These are phyloP conservation scores for Protomyces pachydermus DNA, from an alignment of 1,139 yeast genomes.

Conservation along the genomic window DNA sequence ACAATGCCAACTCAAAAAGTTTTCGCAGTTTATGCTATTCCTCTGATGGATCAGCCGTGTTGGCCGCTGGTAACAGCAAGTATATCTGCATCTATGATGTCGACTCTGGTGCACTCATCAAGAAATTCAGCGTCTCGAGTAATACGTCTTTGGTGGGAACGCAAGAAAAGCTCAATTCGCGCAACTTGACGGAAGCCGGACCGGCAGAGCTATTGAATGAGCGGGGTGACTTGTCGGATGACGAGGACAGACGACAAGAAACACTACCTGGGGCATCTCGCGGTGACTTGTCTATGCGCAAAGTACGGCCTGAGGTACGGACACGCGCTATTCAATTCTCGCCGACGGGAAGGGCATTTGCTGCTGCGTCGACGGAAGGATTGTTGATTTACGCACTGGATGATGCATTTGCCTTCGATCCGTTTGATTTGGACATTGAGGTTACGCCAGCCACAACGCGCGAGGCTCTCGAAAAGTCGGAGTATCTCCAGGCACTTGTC, in stretches of 20 bases:
- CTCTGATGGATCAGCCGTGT: conserved; percentile 78
- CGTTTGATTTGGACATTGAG: conserved; percentile 89
- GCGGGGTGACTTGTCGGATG: conserved; percentile 79
- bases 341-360: conserved; percentile 86
- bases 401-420: conserved; percentile 73
- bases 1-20: conserved; percentile 75
- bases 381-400: conserved; percentile 76
- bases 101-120: conserved; percentile 75
- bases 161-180: conserved; percentile 67
- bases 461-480: conserved; percentile 43
- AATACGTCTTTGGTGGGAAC: conserved; percentile 94
- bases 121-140: conserved; percentile 74
- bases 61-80: conserved; percentile 92
- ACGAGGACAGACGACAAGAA: conserved; percentile 72
- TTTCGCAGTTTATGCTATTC: conserved; percentile 79
- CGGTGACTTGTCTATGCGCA: conserved; percentile 81
- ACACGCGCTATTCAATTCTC: conserved; percentile 75
- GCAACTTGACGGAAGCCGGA: conserved; percentile 82
- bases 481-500: conserved; percentile 68
- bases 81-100: conserved; percentile 88
- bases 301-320: conserved; percentile 71
- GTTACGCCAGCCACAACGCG: conserved; percentile 75
- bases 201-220: conserved; percentile 75
- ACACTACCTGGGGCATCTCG: conserved; percentile 82
- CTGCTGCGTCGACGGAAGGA: conserved; percentile 96